A percentile compares a stretch with the other conserved stretches of the same genome.
These are phyloP conservation scores for Ascosphaera pollenicola DNA, from an alignment of 2,329 filamentous ascomycete genomes.

Conservation along the genomic window DNA sequence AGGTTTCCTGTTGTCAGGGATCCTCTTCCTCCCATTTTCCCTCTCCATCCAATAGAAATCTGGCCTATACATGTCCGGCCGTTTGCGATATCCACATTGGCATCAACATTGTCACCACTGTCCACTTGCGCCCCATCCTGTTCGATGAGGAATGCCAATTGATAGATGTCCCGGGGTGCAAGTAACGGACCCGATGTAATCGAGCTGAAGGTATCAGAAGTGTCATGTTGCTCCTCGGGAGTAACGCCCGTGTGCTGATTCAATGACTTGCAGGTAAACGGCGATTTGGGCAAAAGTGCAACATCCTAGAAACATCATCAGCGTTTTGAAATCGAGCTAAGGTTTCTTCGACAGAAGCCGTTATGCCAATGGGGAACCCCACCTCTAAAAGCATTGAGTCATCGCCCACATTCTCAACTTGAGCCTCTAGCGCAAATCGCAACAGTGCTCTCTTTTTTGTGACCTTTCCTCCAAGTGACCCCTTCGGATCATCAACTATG, in stretches of 20 bases:
- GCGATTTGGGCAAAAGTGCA: slow-evolving; percentile 26
- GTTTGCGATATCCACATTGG: slow-evolving; percentile 7
- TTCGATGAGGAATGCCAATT: slow-evolving; percentile 41
- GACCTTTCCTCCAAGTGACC: slow-evolving; percentile 2
- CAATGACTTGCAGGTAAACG: slow-evolving; percentile 30
- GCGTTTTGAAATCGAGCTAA: too few relatives aligned
- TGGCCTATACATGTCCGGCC: slow-evolving; percentile 49
- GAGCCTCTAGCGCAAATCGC: slow-evolving; percentile 67
- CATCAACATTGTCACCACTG: slow-evolving; percentile 5
- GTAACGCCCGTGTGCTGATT: slow-evolving; percentile 29
- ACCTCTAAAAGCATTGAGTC: slow-evolving; percentile 58
- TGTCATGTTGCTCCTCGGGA: slow-evolving; percentile 2
- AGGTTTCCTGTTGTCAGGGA: slow-evolving; percentile 74
- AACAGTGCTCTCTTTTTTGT: slow-evolving; percentile 15
- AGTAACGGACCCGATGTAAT: slow-evolving; percentile 10
- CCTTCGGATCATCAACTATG: slow-evolving; percentile 24
- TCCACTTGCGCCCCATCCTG: slow-evolving; percentile 27
- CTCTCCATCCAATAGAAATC: slow-evolving; percentile 69
- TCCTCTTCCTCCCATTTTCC: slow-evolving; percentile 72
- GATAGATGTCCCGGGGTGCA: slow-evolving; percentile 39
- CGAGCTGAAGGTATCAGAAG: too few relatives aligned
- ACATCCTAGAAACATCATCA: slow-evolving; percentile 13
- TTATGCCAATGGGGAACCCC: background rate
- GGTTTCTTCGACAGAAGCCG: too few relatives aligned
- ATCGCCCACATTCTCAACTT: slow-evolving; percentile 87